phyloP scores from a whole-genome alignment of 2,329 filamentous ascomycete genomes.

The Verticillium klebahnii region DNA sequence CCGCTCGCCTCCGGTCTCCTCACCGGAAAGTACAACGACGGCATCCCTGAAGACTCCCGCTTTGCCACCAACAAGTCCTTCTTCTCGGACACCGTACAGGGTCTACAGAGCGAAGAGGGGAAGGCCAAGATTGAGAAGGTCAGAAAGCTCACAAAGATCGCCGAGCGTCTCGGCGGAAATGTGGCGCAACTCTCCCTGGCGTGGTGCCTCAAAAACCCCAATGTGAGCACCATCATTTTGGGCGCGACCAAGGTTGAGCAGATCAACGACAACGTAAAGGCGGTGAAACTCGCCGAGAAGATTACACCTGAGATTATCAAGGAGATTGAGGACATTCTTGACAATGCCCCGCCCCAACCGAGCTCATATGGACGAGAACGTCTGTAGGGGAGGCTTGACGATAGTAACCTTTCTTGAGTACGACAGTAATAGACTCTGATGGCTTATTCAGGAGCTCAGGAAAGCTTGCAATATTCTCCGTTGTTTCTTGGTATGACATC shows the following conservation, averaged over 20 bases:
- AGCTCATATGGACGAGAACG: neutral
- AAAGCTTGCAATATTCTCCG: too few species aligned
- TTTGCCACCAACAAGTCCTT: slow-evolving; percentile 53
- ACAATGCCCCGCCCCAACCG: neutral
- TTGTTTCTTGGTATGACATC: too few species aligned
- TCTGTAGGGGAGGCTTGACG: neutral
- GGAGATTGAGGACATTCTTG: slow-evolving; percentile 1
- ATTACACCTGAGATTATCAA: neutral
- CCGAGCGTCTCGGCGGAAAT: slow-evolving; percentile 18
- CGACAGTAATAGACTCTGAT: too few species aligned
- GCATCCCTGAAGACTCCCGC: slow-evolving; percentile 51
- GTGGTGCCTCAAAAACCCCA: slow-evolving; percentile 20
- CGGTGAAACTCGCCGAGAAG: neutral
- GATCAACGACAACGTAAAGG: slow-evolving; percentile 10
- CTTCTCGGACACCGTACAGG: slow-evolving; percentile 52
- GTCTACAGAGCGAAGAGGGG: slow-evolving; percentile 30
- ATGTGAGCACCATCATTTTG: slow-evolving; percentile 23
- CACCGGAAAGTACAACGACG: slow-evolving; percentile 61
- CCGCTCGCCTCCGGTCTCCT: slow-evolving; percentile 55
- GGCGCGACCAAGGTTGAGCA: slow-evolving; percentile 21
- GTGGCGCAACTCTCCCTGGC: slow-evolving; percentile 19
- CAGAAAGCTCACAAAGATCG: slow-evolving; percentile 16
- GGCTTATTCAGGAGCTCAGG: too few species aligned
- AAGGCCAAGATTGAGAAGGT: slow-evolving; percentile 22
- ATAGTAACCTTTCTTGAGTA: too few species aligned